Conservation (phyloP, 192 early-diverging fungal genomes). For the Rhizophagus clarus region DNA sequence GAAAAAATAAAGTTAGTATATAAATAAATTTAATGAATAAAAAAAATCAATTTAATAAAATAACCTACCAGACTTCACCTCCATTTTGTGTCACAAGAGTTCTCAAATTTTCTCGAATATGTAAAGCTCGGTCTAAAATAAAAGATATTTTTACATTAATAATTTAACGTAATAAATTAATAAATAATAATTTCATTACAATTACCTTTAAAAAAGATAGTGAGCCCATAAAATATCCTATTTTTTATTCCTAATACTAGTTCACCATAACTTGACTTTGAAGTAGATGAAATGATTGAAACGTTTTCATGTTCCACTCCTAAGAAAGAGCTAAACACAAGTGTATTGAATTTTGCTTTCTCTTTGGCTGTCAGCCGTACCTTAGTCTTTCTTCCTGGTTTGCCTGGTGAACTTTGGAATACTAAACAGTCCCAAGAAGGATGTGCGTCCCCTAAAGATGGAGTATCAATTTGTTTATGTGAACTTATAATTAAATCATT, state of each 20-base stretch:
- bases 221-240: neutral
- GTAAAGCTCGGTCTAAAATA: neutral
- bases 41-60: neutral
- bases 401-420: neutral
- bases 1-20: neutral
- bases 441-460: neutral
- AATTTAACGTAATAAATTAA: neutral
- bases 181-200: neutral
- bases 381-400: neutral
- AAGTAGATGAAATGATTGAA: neutral
- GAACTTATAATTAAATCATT: neutral
- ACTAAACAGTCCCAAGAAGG: neutral
- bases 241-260: neutral
- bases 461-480: neutral
- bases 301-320: neutral
- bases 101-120: neutral
- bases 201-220: neutral
- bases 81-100: neutral
- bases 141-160: neutral
- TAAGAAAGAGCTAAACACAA: neutral
- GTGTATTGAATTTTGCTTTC: neutral
- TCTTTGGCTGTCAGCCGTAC: neutral
- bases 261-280: neutral
- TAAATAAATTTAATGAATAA: too few species aligned
- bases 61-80: neutral